Evolutionary conservation across 257 asterid species (phyloP).

Genomic region (Dorcoceras hygrometricum): DNA sequence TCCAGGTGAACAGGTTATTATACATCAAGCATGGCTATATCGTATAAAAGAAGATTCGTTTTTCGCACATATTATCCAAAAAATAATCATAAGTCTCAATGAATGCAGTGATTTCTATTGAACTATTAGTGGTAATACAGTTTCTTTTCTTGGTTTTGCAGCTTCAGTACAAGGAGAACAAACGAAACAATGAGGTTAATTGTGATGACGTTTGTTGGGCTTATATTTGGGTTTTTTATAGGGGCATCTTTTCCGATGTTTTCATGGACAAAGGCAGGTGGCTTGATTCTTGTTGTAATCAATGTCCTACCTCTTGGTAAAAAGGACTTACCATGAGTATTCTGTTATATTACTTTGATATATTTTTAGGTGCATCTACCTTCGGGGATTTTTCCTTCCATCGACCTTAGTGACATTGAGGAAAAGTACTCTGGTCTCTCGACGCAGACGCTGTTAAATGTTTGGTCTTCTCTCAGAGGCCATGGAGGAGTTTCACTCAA

Average conservation of each 20-base stretch:
- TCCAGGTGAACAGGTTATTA: conserved; percentile 25
- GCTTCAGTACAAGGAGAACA: conserved; percentile 53
- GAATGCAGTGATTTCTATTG: background rate
- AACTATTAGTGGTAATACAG: background rate
- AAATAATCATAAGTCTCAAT: background rate
- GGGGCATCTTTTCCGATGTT: conserved; percentile 81
- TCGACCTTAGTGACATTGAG: conserved; percentile 63
- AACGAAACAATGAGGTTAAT: conserved; percentile 75
- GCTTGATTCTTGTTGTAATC: conserved; percentile 2
- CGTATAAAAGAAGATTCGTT: background rate
- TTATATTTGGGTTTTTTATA: conserved; percentile 74
- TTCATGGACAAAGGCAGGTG: conserved; percentile 68
- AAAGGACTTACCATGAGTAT: conserved; percentile 1
- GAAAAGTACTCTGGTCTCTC: conserved; percentile 86
- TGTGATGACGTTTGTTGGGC: conserved; percentile 64
- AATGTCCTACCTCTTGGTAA: conserved; percentile 9
- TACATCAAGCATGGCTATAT: background rate
- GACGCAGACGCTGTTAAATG: conserved; percentile 74
- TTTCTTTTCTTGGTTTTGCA: conserved; percentile 31
- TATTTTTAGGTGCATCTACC: conserved; percentile 50
- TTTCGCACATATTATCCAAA: background rate
- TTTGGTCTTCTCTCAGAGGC: conserved; percentile 71
- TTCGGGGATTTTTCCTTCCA: conserved; percentile 52
- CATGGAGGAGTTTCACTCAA: conserved; percentile 40
- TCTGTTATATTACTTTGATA: conserved; percentile 20